A percentile compares a stretch with the other conserved stretches of the same genome.
Conservation (phyloP, 2,329 filamentous ascomycete genomes). For the Fusarium sp. region DNA sequence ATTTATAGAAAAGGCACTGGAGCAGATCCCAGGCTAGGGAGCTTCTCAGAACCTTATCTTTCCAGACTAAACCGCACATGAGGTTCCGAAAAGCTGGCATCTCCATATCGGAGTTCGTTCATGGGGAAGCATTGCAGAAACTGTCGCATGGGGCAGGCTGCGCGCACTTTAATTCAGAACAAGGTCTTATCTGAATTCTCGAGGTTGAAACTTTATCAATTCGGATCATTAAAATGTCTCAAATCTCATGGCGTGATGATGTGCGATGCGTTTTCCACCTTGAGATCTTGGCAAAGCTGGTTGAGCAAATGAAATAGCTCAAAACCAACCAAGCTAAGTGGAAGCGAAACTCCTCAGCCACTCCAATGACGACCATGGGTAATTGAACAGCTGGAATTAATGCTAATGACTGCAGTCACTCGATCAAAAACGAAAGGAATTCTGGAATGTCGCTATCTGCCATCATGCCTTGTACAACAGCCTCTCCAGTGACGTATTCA, state of each 20-base stretch:
- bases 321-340: constrained; percentile 8
- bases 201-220: neutral
- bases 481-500: constrained; percentile 5
- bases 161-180: neutral
- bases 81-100: no score
- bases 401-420: neutral
- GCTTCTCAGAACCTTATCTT: constrained; percentile 1
- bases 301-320: neutral
- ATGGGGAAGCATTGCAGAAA: neutral
- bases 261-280: neutral
- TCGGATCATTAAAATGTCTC: neutral
- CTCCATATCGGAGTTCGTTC: neutral
- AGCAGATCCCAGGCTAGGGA: constrained; percentile 9
- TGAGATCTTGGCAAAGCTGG: constrained; percentile 18
- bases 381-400: neutral
- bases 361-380: constrained; percentile 32
- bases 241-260: neutral
- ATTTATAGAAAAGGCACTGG: constrained; percentile 15
- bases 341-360: constrained; percentile 36
- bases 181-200: neutral
- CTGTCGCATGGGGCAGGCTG: rapidly evolving
- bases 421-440: neutral
- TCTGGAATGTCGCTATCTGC: neutral
- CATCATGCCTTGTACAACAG: no score
- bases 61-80: rapidly evolving